A percentile compares a stretch with the other conserved stretches of the same genome.
phyloP scores from a whole-genome alignment of 2,329 filamentous ascomycete species.

The Diaporthe longicolla region DNA sequence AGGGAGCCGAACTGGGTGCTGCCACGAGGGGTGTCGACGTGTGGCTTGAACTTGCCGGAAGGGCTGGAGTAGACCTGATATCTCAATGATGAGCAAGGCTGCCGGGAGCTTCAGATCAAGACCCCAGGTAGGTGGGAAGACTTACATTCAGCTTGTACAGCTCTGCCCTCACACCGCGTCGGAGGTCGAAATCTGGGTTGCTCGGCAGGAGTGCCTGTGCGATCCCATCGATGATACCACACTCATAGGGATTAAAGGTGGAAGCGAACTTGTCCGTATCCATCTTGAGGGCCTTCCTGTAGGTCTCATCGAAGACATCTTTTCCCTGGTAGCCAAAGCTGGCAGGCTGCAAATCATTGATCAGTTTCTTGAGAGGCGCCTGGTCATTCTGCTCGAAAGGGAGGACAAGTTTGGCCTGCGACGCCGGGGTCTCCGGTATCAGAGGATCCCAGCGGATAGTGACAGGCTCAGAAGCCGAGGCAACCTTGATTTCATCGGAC shows the following conservation, averaged over 20 bases:
- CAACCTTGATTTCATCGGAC: background rate
- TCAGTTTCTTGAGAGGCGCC: slow-evolving; percentile 45
- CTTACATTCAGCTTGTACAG: slow-evolving; percentile 70
- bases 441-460: slow-evolving; percentile 46
- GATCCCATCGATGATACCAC: slow-evolving; percentile 66
- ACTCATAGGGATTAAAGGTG: slow-evolving; percentile 65
- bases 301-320: slow-evolving; percentile 65
- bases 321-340: slow-evolving; percentile 62
- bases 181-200: slow-evolving; percentile 45
- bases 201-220: slow-evolving; percentile 60
- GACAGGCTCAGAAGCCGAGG: slow-evolving; percentile 22
- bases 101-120: background rate
- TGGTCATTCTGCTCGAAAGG: slow-evolving; percentile 36
- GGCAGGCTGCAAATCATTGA: slow-evolving; percentile 57
- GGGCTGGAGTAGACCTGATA: slow-evolving; percentile 64
- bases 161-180: slow-evolving; percentile 61
- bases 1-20: slow-evolving; percentile 65
- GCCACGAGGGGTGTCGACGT: slow-evolving; percentile 68
- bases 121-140: background rate
- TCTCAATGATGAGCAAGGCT: background rate
- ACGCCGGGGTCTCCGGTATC: background rate
- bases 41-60: slow-evolving; percentile 63
- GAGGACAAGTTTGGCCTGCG: slow-evolving; percentile 41
- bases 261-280: slow-evolving; percentile 61
- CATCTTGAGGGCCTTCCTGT: slow-evolving; percentile 68